Evolutionary conservation across 1,139 yeast species (phyloP), one percentile per base, ranked within the genome.

Genomic region (Keqinozyma sinolaborantium): DNA sequence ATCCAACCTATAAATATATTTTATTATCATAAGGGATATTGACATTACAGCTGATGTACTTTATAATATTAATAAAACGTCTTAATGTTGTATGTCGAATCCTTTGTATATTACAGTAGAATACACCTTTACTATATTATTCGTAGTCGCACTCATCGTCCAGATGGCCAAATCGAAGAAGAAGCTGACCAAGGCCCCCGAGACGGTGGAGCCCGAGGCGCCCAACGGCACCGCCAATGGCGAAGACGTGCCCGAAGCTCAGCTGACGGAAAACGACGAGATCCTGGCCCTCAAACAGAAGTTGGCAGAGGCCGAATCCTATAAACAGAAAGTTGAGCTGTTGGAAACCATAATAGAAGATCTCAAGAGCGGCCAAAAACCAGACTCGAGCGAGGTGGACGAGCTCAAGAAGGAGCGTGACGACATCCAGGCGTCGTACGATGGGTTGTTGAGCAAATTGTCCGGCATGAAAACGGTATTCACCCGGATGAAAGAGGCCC

Each of bases 401-500:
- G 32, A 41, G 16, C 47, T 52, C 3, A 56, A 53, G 32, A 31
- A 42, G 16, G 94, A 86, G 42, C 70, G 86, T 31, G 86, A 79
- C 38, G 76, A 78, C 23, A 70, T 77, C 18, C 83, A 84, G 44
- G 70, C 73, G 7, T 84, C 83, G 39, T 87, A 90, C 52, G 86
- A 87, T 42, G 69, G 73, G n/a, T 62, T 92, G 14, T 61, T 88
- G 36, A 82, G 79, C 41, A 76, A 85, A 51, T 65, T 92, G 20
- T 77, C 95, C 2, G 78, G 85, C 2, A 87, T 92, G 85, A 87
- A 85, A 49, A 63, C 83, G 0, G 72, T 83, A 2, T 83, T 84
- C 52, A 73, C 71, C 35, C 82, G 83, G 44, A 81, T 83, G 87
- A 83, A 83, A 49, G 80, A 77, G 38, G 70, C 94, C 0, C 83